These are phyloP conservation scores for Paramecium caudatum DNA, from an alignment of 73 alveolate species.

Conservation along the genomic window DNA sequence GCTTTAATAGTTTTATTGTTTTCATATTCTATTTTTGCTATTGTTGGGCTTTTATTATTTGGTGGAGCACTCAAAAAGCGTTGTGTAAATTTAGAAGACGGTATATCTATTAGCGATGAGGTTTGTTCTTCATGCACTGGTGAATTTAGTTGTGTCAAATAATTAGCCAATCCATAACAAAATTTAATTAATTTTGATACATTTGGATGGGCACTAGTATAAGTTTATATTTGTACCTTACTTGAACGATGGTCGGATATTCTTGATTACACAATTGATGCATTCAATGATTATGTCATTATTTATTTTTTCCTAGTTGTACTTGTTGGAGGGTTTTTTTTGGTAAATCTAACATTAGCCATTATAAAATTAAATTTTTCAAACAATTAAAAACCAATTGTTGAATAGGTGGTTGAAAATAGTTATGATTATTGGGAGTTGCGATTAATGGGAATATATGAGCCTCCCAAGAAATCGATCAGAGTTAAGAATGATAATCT, in stretches of 20 bases:
- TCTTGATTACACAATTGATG: background rate
- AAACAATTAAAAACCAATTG: background rate
- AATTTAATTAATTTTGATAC: constrained; percentile 68
- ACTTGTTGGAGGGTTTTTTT: constrained; percentile 92
- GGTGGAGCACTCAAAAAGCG: constrained; percentile 30
- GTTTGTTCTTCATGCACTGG: background rate
- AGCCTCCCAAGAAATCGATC: background rate
- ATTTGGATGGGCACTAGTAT: constrained; percentile 73
- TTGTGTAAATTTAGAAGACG: background rate
- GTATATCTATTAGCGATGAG: background rate
- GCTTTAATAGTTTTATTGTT: constrained; percentile 36
- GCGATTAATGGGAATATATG: constrained; percentile 23
- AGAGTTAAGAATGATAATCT: background rate
- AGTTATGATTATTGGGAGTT: constrained; percentile 56
- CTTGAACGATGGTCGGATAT: constrained; percentile 72
- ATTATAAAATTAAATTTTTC: constrained; percentile 91
- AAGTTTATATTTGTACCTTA: constrained; percentile 59
- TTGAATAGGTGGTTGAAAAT: background rate
- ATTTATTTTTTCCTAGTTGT: constrained; percentile 87
- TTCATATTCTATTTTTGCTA: constrained; percentile 60
- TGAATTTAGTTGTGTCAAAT: constrained; percentile 56
- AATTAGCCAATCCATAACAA: constrained; percentile 38
- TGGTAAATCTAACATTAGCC: constrained; percentile 93
- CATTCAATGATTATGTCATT: constrained; percentile 16
- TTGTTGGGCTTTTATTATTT: background rate